Base-by-base conservation (phyloP, 2,329 filamentous ascomycete species). In the Thielaviopsis ethacetica region DNA sequence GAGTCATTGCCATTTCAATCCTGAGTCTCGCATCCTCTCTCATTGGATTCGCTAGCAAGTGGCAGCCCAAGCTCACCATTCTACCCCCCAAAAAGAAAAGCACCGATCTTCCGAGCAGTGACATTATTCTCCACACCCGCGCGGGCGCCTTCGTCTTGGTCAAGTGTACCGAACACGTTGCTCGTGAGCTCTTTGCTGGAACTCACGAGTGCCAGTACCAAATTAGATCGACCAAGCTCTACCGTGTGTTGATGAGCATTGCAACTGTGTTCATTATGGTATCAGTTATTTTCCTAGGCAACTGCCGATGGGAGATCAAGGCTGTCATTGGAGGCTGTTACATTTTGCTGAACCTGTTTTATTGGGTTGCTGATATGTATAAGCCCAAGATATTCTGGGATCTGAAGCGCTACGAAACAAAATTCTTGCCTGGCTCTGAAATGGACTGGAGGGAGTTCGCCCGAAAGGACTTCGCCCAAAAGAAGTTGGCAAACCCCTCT, bases 261-360 rank as follows among this genome's bases (percentile, higher is more conserved):
- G 80, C 78, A 38, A 84, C 81, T 9, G 73, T 80, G 9, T 63
- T 83, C 26, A 73, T 84, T 52, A 84, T 84, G 81, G 65, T 79
- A 3, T 75, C 76, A 1, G 79, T 84, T 12, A 78, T 84, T 13
- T 68, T 83, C 15, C 68, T 85, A 38, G 81, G 80, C 1, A 84
- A 84, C 65, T 81, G 79, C 67, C 74, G 74, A n/a, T 83, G 80
- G 73, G 72, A 74, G 52, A 76, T 78, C 62, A 81, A 85, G 67
- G 74, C 79, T 10, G 75, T 80, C 12, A 78, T 83, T 61, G 80
- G 79, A 6, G 71, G 69, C 2, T 71, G 75, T 1, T 84, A 84
- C 63, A 78, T 84, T 58, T 62, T 77, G 3, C 71, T 84, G 55
- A 85, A 84, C 61, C 77, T 75, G 10, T 66, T 78, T 0, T 83